Conservation (phyloP, 129 eudicot species). For the Arctium minus region DNA sequence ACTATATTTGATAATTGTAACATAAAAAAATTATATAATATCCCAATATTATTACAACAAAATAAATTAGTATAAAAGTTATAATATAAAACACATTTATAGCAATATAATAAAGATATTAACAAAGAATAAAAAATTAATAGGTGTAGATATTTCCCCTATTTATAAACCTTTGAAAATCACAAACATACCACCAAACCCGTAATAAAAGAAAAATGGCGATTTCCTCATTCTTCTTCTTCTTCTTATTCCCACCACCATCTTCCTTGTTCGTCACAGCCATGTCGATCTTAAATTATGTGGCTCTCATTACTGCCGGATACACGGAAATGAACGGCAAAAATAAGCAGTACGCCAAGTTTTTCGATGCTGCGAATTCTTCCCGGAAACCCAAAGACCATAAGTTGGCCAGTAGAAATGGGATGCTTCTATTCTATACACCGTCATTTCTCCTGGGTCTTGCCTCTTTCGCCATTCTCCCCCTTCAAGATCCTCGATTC, state of each 20-base stretch:
- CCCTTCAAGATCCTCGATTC: constrained; percentile 11
- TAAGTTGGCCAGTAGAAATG: constrained; percentile 36
- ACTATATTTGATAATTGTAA: background rate
- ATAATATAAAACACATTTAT: background rate
- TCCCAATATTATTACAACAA: background rate
- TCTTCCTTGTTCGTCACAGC: constrained; percentile 20
- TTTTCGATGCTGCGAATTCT: constrained; percentile 19
- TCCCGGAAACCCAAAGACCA: background rate
- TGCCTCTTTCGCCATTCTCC: constrained; percentile 1
- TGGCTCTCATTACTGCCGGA: constrained; percentile 15
- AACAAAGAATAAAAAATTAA: background rate
- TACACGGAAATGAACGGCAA: constrained; percentile 39
- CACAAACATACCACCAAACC: constrained; percentile 38
- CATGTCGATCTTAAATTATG: constrained; percentile 23
- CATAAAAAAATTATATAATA: background rate
- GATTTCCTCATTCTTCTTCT: background rate
- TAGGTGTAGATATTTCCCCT: background rate
- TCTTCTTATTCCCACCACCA: constrained; percentile 28
- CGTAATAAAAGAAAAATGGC: constrained; percentile 1
- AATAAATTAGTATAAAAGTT: too few relatives aligned
- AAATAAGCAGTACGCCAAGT: constrained; percentile 57
- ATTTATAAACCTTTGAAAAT: constrained; percentile 27
- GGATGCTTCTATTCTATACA: constrained; percentile 52
- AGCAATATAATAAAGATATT: background rate
- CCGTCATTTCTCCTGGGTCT: constrained; percentile 42